Evolutionary conservation across 257 asterid genomes (phyloP).

Genomic region (Salvia splendens): DNA sequence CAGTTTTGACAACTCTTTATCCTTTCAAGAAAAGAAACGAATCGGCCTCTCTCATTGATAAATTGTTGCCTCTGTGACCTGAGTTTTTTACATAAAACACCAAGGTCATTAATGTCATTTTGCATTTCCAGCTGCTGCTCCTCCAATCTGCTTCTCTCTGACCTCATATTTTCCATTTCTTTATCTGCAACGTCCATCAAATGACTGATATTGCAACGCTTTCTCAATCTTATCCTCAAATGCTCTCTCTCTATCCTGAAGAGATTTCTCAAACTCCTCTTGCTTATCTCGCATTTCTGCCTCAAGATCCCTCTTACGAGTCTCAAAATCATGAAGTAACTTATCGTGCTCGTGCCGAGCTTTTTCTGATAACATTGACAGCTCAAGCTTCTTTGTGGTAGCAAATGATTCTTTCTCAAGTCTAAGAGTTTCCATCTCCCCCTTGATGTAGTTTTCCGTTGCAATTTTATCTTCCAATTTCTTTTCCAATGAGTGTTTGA

Average conservation of each 20-base stretch:
- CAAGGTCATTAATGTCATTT: slow-evolving; percentile 73
- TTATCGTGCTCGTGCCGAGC: slow-evolving; percentile 48
- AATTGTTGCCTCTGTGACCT: slow-evolving; percentile 63
- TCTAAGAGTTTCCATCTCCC: slow-evolving; percentile 68
- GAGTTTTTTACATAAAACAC: slow-evolving; percentile 59
- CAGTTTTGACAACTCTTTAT: slow-evolving; percentile 63
- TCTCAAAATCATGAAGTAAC: slow-evolving; percentile 59
- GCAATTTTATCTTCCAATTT: slow-evolving; percentile 54
- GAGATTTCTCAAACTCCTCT: slow-evolving; percentile 57
- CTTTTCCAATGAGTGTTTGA: slow-evolving; percentile 49
- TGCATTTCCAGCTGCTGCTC: slow-evolving; percentile 73
- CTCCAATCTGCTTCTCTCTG: slow-evolving; percentile 54
- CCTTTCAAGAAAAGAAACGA: slow-evolving; percentile 54
- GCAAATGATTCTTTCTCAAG: slow-evolving; percentile 72
- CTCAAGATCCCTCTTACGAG: slow-evolving; percentile 60
- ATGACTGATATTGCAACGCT: slow-evolving; percentile 35
- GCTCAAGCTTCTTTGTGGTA: slow-evolving; percentile 65
- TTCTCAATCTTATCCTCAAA: slow-evolving; percentile 54
- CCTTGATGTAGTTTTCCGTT: slow-evolving; percentile 49
- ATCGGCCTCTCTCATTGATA: slow-evolving; percentile 55
- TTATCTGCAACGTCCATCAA: slow-evolving; percentile 50
- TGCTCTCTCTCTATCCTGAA: slow-evolving; percentile 56
- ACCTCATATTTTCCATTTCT: slow-evolving; percentile 47
- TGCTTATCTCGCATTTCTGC: slow-evolving; percentile 60
- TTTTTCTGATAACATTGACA: slow-evolving; percentile 50